Base-by-base conservation (phyloP, 495 filamentous ascomycete genomes). In the Xylaria curta region DNA sequence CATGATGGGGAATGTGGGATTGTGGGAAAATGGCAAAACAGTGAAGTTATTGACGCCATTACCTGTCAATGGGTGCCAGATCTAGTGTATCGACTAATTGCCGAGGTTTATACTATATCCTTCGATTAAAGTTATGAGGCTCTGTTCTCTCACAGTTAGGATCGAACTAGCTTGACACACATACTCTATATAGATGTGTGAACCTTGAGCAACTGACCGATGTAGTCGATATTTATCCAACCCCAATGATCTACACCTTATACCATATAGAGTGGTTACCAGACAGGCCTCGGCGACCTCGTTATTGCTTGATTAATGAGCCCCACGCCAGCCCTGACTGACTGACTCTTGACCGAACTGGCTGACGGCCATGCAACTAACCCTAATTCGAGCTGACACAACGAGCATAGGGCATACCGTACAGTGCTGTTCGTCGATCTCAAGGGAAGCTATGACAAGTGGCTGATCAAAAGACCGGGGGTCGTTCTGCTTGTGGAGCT, bases 391-490 rank as follows among this genome's bases (percentile, higher is more conserved):
- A 59, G 28, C 54, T n/a, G 26, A 2, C 36, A 63, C 38, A 28
- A 21, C 38, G 21, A 44, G 60, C 36, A 28, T 44, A 19, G 38
- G 36, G 9, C 5, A 17, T 62, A 62, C 38, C 8, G 60, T 63
- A 63, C 60, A 44, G 38, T 63, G 60, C 46, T 44, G 24, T 66
- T 66, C 44, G 63, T 66, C 63, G 63, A 66, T 66, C 44, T 26
- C 44, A 19, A 53, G 63, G 53, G 40, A 66, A 66, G 63, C 46
- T 46, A 66, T 28, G 46, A 36, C 40, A 24, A 66, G 63, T 53
- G 63, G 63, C 63, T 66, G 44, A 66, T 31, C 63, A 53, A 15
- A 33, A 53, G 63, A 66, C 63, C 46, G 63, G 63, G 63, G 63
- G 65, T 54, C 47, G 49, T 51, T n/a, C 49, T 36, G 63, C 46